phyloP scores from a whole-genome alignment of 805 yeast genomes.

The Pichia paraexigua region DNA sequence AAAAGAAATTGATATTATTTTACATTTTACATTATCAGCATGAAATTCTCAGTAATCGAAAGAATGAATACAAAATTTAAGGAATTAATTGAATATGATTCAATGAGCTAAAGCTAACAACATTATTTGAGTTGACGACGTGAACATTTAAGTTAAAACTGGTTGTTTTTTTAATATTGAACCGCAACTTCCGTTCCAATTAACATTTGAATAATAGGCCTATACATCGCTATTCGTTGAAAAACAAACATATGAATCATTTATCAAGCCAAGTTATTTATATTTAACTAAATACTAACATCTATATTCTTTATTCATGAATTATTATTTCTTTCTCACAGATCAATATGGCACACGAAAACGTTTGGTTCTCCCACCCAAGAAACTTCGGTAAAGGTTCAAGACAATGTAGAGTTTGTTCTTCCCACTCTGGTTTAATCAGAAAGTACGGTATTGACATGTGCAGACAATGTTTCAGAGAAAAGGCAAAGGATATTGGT shows the following conservation, averaged over 20 bases:
- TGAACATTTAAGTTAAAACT: no score
- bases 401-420: constrained; percentile 99
- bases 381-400: constrained; percentile 99
- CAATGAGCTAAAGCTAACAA: no score
- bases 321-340: constrained; percentile 5
- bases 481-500: constrained; percentile 97
- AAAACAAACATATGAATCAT: not conserved
- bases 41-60: no score
- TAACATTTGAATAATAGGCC: no score
- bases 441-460: constrained; percentile 99
- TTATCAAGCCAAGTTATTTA: not conserved
- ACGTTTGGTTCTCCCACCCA: constrained; percentile 99
- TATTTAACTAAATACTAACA: constrained; percentile 17
- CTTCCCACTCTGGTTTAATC: constrained; percentile 98
- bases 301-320: not conserved
- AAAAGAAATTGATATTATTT: no score
- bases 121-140: no score
- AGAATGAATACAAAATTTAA: no score
- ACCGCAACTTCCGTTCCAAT: no score
- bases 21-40: no score
- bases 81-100: no score
- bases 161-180: no score
- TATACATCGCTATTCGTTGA: not conserved
- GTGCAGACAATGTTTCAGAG: constrained; percentile 99
- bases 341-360: constrained; percentile 96